Percentiles rank a stretch among this genome's conserved stretches.
phyloP scores from a whole-genome alignment of 108 stramenopile species.

The Conticribra weissflogii region DNA sequence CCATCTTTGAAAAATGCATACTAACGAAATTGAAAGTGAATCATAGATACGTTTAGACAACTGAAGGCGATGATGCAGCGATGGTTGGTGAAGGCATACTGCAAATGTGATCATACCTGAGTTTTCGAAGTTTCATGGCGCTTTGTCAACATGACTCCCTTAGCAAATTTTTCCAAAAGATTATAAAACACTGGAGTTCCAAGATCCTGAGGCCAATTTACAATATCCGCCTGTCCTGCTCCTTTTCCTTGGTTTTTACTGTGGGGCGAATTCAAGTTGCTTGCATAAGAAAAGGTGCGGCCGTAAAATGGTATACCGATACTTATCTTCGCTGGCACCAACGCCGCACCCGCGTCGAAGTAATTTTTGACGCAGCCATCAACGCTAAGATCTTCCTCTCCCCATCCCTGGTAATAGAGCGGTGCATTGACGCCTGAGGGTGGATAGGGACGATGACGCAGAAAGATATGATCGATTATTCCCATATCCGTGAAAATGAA shows the following conservation, averaged over 20 bases:
- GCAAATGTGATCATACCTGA: not conserved
- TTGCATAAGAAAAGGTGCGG: constrained; percentile 34
- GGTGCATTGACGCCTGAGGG: constrained; percentile 36
- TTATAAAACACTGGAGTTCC: constrained; percentile 48
- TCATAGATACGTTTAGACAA: no score
- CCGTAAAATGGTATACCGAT: constrained; percentile 52
- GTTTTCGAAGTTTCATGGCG: constrained; percentile 42
- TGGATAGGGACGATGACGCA: no score
- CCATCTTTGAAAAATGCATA: constrained; percentile 50
- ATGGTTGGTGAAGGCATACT: not conserved
- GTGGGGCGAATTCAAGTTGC: constrained; percentile 31
- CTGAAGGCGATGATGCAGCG: no score
- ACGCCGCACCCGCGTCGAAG: constrained; percentile 28
- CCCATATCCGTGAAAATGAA: no score
- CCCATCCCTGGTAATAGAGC: constrained; percentile 44
- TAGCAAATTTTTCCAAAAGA: constrained; percentile 36
- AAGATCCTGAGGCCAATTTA: constrained; percentile 46
- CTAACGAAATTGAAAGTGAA: constrained; percentile 12
- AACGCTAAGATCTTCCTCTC: constrained; percentile 35
- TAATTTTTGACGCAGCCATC: constrained; percentile 48
- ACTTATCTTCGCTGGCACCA: constrained; percentile 27
- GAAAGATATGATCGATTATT: no score
- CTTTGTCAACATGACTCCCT: constrained; percentile 29
- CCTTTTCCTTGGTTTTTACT: constrained; percentile 17
- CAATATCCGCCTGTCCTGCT: constrained; percentile 30